Percentiles rank a stretch among this genome's conserved stretches.
phyloP scores from a whole-genome alignment of 495 filamentous ascomycete species.

The Penicillium pancosmium region DNA sequence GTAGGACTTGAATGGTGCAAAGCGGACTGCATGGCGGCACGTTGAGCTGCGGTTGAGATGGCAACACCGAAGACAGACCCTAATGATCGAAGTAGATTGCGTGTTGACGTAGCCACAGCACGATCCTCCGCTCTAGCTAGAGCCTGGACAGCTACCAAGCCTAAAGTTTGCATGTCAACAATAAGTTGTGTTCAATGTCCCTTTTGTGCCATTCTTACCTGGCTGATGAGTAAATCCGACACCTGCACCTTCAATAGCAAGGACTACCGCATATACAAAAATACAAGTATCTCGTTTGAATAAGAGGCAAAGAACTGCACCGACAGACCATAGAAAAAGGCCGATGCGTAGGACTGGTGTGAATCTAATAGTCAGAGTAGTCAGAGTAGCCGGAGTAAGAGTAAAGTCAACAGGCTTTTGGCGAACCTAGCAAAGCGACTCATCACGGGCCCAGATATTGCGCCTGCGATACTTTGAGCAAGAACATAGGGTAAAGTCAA shows the following conservation, averaged over 20 bases:
- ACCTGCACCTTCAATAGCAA: slow-evolving; percentile 53
- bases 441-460: slow-evolving; percentile 53
- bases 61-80: slow-evolving; percentile 59
- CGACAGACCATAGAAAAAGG: slow-evolving; percentile 23
- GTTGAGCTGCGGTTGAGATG: slow-evolving; percentile 53
- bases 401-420: slow-evolving; percentile 51
- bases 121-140: slow-evolving; percentile 54
- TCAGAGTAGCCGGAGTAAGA: slow-evolving; percentile 29
- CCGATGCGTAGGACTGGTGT: slow-evolving; percentile 7
- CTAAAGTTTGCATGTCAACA: slow-evolving; percentile 24
- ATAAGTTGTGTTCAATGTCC: not conserved
- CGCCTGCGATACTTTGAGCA: slow-evolving; percentile 9
- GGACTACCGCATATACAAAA: slow-evolving; percentile 49
- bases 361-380: slow-evolving; percentile 14
- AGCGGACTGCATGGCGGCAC: slow-evolving; percentile 43
- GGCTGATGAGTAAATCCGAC: slow-evolving; percentile 60
- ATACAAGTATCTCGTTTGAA: slow-evolving; percentile 46
- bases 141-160: slow-evolving; percentile 60
- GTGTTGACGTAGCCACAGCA: slow-evolving; percentile 58
- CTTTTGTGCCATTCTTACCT: slow-evolving; percentile 8
- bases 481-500: slow-evolving; percentile 11
- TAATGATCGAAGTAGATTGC: slow-evolving; percentile 59
- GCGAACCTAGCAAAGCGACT: slow-evolving; percentile 44
- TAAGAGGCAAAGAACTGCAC: slow-evolving; percentile 50
- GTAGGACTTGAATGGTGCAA: slow-evolving; percentile 24